Conservation (phyloP, 2,329 filamentous ascomycete species). For the Onygena corvina region DNA sequence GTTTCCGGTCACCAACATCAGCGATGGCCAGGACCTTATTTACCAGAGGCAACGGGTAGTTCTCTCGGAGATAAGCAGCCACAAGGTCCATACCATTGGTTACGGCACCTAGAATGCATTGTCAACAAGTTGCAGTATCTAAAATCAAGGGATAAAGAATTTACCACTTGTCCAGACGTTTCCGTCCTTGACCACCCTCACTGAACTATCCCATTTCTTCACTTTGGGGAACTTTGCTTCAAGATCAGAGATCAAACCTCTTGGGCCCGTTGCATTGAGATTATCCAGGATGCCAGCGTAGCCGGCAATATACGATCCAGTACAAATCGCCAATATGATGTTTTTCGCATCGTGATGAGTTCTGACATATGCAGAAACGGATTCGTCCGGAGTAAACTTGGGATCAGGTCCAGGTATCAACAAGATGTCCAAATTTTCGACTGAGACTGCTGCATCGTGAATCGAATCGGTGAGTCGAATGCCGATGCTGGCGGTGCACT, state of each 20-base stretch:
- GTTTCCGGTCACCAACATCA: slow-evolving; percentile 4
- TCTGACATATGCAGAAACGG: slow-evolving; percentile 24
- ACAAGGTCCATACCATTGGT: slow-evolving; percentile 10
- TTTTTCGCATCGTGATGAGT: slow-evolving; percentile 22
- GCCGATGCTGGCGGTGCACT: slow-evolving; percentile 21
- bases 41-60: slow-evolving; percentile 7
- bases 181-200: slow-evolving; percentile 9
- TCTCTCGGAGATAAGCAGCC: slow-evolving; percentile 9
- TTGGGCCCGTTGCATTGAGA: slow-evolving; percentile 18
- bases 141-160: neutral
- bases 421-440: slow-evolving; percentile 28
- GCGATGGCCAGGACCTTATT: slow-evolving; percentile 7
- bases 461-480: slow-evolving; percentile 23
- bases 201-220: slow-evolving; percentile 9
- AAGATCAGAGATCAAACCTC: slow-evolving; percentile 18
- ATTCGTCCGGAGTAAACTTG: slow-evolving; percentile 18
- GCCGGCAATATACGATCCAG: slow-evolving; percentile 18
- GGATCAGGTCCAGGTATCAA: slow-evolving; percentile 31
- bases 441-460: slow-evolving; percentile 22
- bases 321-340: slow-evolving; percentile 22
- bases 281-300: slow-evolving; percentile 20
- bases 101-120: slow-evolving; percentile 2
- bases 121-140: neutral
- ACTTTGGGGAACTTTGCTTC: slow-evolving; percentile 19
- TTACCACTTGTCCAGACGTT: slow-evolving; percentile 12